Evolutionary conservation across 2,329 filamentous ascomycete species (phyloP).

Genomic region (Aspergillus uvarum): DNA sequence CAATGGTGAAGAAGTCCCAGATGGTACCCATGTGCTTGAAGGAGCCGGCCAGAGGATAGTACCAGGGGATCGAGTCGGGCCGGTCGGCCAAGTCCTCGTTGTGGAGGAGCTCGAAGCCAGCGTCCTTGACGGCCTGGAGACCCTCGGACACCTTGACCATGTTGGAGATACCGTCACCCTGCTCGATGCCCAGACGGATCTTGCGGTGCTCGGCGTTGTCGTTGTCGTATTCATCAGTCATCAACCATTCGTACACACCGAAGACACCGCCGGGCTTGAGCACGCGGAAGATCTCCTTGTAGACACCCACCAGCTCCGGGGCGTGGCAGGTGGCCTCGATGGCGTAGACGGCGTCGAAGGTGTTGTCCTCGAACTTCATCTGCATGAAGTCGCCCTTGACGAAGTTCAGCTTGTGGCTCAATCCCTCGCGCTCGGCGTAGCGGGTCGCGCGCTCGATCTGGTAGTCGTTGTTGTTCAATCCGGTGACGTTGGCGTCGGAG

Average conservation of each 20-base stretch:
- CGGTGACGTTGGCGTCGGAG: conserved; percentile 81
- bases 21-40: conserved; percentile 78
- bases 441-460: conserved; percentile 90
- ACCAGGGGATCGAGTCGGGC: conserved; percentile 79
- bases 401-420: conserved; percentile 76
- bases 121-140: conserved; percentile 76
- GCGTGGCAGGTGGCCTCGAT: conserved; percentile 98
- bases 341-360: conserved; percentile 91
- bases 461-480: conserved; percentile 99
- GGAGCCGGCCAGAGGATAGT: conserved; percentile 85
- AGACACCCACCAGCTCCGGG: conserved; percentile 84
- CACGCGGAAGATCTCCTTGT: conserved; percentile 90
- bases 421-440: conserved; percentile 78
- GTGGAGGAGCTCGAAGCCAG: conserved; percentile 79
- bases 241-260: conserved; percentile 98
- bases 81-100: conserved; percentile 84
- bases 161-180: conserved; percentile 94
- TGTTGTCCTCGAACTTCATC: conserved; percentile 91
- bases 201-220: conserved; percentile 80
- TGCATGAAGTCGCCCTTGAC: conserved; percentile 99
- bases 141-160: conserved; percentile 88
- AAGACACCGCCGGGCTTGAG: conserved; percentile 95
- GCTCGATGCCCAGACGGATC: conserved; percentile 91
- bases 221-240: conserved; percentile 95
- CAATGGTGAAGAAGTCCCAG: conserved; percentile 77